Evolutionary conservation across 768 basidiomycete genomes (phyloP), one percentile per base, ranked within the genome.

Genomic region (Lyophyllum decastes): DNA sequence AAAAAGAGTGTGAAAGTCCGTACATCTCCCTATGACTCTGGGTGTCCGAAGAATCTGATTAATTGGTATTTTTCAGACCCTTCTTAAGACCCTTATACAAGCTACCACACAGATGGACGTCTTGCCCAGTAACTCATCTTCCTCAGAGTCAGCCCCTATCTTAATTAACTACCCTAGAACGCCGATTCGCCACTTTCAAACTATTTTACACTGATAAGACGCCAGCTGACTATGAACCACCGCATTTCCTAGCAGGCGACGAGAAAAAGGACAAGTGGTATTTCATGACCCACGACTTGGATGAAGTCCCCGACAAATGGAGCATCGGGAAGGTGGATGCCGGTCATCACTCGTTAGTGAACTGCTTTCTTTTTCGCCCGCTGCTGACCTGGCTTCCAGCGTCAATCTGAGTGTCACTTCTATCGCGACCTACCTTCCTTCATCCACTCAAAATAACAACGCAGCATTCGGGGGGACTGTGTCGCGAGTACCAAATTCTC

Each of bases 111-210:
- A 87, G 57, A 89, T 94, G 89, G 90, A 93, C 55, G 71, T 79
- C 22, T 74, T 94, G 45, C 92, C 92, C 6, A 87, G 92, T 91
- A 67, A 48, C 85, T 73, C 8, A 25, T 51, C 54, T 41, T 2
- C 6, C 14, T 24, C 35, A n/a, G 22, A n/a, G 38, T 16, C 38
- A 25, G 26, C 9, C 10, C 10, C 19, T 6, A 43, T 27, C 14
- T 38, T 11, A 25, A 33, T 12, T 34, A 21, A 33, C 38, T 55
- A 19, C 4, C 26, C 17, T 65, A 91, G 92, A 85, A 64, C 87
- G 86, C 47, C 88, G 93, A 33, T 95, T 81, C 65, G 90, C 92
- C n/a, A 91, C 88, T 21, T 92, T 95, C 77, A 95, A 95, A 68
- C 72, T 92, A 11, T 92, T 89, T 68, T 95, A 94, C 69, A 89